Evolutionary conservation across 306 rosid species (phyloP).

Genomic region (Pyrus betulifolia): DNA sequence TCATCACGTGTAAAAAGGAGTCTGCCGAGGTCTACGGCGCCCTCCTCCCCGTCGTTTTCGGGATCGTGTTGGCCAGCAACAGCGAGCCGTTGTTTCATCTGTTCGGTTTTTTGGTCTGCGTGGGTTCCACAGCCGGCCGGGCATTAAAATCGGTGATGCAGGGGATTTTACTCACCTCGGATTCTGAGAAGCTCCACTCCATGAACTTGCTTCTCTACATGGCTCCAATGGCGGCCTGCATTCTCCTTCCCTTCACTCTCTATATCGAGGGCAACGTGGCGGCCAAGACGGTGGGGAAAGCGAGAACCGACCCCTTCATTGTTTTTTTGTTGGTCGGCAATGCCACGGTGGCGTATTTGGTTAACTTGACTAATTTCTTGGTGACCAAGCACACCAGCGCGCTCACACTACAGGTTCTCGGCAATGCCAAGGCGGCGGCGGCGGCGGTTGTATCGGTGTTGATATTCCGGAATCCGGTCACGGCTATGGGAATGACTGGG

Average conservation of each 20-base stretch:
- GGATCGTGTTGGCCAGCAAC: constrained; percentile 69
- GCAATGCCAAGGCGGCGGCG: constrained; percentile 86
- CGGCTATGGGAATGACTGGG: constrained; percentile 77
- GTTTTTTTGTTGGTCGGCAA: constrained; percentile 64
- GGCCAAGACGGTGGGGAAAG: constrained; percentile 43
- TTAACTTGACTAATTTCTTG: constrained; percentile 77
- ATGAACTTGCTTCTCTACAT: constrained; percentile 84
- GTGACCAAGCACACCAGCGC: constrained; percentile 95
- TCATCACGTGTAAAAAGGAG: constrained; percentile 73
- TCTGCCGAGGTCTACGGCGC: constrained; percentile 67
- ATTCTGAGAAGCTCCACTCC: constrained; percentile 85
- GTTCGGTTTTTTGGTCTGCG: constrained; percentile 69
- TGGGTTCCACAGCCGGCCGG: constrained; percentile 86
- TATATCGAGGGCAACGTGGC: constrained; percentile 79
- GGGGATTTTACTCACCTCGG: constrained; percentile 67
- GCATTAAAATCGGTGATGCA: constrained; percentile 87
- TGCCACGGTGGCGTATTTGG: constrained; percentile 89
- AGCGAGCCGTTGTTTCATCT: constrained; percentile 79
- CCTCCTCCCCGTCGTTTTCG: constrained; percentile 70
- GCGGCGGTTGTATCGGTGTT: constrained; percentile 91
- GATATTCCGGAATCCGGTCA: constrained; percentile 82
- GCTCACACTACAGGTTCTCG: constrained; percentile 79
- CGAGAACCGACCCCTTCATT: constrained; percentile 45
- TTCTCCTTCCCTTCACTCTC: constrained; percentile 61
- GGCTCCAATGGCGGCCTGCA: constrained; percentile 85